phyloP scores from a whole-genome alignment of 2,329 filamentous ascomycete species.

The Trichoderma citrinoviride region DNA sequence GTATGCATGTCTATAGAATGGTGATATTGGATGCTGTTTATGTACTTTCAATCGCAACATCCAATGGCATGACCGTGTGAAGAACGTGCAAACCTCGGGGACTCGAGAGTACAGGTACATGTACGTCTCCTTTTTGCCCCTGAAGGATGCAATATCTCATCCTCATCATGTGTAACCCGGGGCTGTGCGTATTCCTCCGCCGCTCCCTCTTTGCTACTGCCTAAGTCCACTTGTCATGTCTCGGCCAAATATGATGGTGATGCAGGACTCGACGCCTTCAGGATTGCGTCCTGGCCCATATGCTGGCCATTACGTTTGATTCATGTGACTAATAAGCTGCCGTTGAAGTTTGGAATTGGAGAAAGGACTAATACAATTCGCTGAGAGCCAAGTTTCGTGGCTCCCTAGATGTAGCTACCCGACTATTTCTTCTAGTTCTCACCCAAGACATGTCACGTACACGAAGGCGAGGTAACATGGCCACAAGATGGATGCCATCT shows the following conservation, averaged over 20 bases:
- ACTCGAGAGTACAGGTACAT: not conserved
- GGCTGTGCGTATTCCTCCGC: not conserved
- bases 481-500: not conserved
- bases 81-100: not conserved
- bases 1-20: not conserved
- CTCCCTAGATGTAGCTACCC: not conserved
- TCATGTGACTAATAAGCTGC: not conserved
- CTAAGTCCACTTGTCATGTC: not conserved
- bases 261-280: not conserved
- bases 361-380: not conserved
- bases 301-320: not conserved
- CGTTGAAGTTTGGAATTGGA: not conserved
- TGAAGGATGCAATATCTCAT: not conserved
- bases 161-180: not conserved
- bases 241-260: not conserved
- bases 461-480: not conserved
- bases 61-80: not conserved
- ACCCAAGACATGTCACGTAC: not conserved
- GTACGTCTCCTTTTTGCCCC: not conserved
- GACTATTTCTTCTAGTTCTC: not conserved
- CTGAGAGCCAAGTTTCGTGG: not conserved
- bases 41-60: not conserved
- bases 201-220: not conserved
- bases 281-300: not conserved
- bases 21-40: not conserved